These are phyloP conservation scores for Basipetospora chlamydospora DNA, from an alignment of 2,329 filamentous ascomycete genomes.

Conservation along the genomic window DNA sequence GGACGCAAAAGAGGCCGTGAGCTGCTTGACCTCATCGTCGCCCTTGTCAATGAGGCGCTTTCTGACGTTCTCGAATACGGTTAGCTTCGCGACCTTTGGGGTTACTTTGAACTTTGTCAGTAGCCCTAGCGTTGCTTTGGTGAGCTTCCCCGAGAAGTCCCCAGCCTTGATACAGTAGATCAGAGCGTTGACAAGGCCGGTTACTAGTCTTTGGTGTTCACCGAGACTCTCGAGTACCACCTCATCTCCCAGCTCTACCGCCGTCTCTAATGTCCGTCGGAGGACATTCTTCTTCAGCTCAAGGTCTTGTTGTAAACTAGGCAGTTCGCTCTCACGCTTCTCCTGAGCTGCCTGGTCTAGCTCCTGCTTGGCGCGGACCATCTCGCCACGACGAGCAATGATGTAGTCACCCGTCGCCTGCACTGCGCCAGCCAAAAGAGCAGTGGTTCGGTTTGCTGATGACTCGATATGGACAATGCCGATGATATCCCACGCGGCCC, in stretches of 20 bases:
- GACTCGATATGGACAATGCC: constrained; percentile 34
- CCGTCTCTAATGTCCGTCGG: constrained; percentile 36
- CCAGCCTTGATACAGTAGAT: constrained; percentile 37
- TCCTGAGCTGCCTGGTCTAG: constrained; percentile 25
- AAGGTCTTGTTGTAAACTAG: constrained; percentile 24
- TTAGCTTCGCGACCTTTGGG: constrained; percentile 44
- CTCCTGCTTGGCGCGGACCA: constrained; percentile 31
- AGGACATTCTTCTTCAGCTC: constrained; percentile 32
- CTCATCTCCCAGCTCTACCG: constrained; percentile 38
- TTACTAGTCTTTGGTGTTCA: constrained; percentile 40
- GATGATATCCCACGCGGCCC: constrained; percentile 37
- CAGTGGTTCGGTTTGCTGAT: constrained; percentile 20
- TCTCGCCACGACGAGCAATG: constrained; percentile 30
- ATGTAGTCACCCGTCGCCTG: constrained; percentile 36
- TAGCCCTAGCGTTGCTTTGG: constrained; percentile 42
- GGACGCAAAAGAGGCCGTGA: constrained; percentile 42
- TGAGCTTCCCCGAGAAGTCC: constrained; percentile 37
- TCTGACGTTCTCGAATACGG: constrained; percentile 51
- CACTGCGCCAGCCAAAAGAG: constrained; percentile 30
- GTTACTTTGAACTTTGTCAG: constrained; percentile 49
- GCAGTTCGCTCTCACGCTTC: not conserved
- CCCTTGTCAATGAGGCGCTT: constrained; percentile 50
- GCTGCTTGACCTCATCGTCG: constrained; percentile 46
- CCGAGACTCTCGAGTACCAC: constrained; percentile 43
- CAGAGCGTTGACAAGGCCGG: constrained; percentile 37